Percentiles rank a stretch among this genome's conserved stretches.
Evolutionary conservation across 768 basidiomycete species (phyloP).

Genomic region (Crepidotus variabilis): DNA sequence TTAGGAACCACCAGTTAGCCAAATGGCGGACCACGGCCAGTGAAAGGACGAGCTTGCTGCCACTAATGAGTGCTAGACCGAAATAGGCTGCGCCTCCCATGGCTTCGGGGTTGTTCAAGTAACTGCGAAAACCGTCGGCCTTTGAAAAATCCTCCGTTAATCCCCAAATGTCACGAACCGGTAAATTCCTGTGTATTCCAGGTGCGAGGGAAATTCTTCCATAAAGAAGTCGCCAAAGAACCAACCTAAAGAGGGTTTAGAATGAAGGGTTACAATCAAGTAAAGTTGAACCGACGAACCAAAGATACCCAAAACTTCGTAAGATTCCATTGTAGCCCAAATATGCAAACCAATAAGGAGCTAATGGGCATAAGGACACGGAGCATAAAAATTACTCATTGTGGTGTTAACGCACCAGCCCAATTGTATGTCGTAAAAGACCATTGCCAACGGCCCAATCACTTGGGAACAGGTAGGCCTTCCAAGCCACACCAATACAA

Average conservation of each 20-base stretch:
- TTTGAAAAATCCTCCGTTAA: not conserved
- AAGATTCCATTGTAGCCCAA: slow-evolving; percentile 89
- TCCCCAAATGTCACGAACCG: slow-evolving; percentile 43
- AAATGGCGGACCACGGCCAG: slow-evolving; percentile 84
- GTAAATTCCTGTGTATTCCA: slow-evolving; percentile 97
- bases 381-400: not conserved
- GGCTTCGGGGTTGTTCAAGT: slow-evolving; percentile 92
- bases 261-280: not conserved
- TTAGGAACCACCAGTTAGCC: slow-evolving; percentile 96
- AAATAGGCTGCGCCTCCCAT: slow-evolving; percentile 97
- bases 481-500: slow-evolving; percentile 82
- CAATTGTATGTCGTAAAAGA: slow-evolving; percentile 84
- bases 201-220: slow-evolving; percentile 83
- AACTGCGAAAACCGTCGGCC: slow-evolving; percentile 36
- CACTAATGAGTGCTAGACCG: slow-evolving; percentile 87
- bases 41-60: slow-evolving; percentile 84
- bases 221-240: slow-evolving; percentile 98
- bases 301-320: slow-evolving; percentile 90
- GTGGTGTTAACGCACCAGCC: slow-evolving; percentile 53
- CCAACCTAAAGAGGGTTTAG: slow-evolving; percentile 61
- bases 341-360: slow-evolving; percentile 81
- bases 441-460: slow-evolving; percentile 89
- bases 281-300: slow-evolving; percentile 42
- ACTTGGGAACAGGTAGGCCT: slow-evolving; percentile 77
- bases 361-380: slow-evolving; percentile 34